These are phyloP conservation scores for Eucalyptus erythrocorys DNA, from an alignment of 345 rosid species.

Conservation along the genomic window DNA sequence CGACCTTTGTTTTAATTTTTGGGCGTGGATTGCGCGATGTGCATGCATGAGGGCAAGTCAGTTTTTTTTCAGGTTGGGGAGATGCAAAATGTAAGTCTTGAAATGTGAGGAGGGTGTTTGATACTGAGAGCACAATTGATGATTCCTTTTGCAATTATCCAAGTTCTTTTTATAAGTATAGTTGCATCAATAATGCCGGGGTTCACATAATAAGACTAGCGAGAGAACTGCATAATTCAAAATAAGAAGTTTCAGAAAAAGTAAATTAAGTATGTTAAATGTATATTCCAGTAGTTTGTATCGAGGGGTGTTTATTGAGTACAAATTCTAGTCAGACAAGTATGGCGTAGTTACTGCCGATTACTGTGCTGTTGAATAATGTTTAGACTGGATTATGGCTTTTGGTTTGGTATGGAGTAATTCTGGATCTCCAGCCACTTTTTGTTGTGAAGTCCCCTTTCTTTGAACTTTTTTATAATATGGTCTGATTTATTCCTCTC, in stretches of 20 bases:
- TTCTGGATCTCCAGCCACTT: not conserved
- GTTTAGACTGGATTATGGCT: not conserved
- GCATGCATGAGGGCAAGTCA: not conserved
- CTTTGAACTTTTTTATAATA: not conserved
- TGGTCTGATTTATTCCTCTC: not conserved
- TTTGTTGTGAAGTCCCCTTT: not conserved
- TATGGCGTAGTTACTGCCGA: not conserved
- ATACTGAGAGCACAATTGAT: not conserved
- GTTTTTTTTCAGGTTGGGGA: not conserved
- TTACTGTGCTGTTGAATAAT: not conserved
- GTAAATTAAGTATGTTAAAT: not conserved
- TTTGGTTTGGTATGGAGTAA: not conserved
- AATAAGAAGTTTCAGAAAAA: not conserved
- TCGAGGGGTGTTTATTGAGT: not conserved
- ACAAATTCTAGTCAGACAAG: not conserved
- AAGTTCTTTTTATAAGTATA: not conserved
- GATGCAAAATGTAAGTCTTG: not conserved
- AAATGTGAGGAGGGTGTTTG: not conserved
- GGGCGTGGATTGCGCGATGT: not conserved
- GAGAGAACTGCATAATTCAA: not conserved
- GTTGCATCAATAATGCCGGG: not conserved
- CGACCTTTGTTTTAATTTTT: not conserved
- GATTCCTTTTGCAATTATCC: not conserved
- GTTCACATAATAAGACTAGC: not conserved
- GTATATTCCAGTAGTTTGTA: not conserved